Base-by-base conservation (phyloP, 106 monocot genomes). In the Alisma plantagoaquatica region DNA sequence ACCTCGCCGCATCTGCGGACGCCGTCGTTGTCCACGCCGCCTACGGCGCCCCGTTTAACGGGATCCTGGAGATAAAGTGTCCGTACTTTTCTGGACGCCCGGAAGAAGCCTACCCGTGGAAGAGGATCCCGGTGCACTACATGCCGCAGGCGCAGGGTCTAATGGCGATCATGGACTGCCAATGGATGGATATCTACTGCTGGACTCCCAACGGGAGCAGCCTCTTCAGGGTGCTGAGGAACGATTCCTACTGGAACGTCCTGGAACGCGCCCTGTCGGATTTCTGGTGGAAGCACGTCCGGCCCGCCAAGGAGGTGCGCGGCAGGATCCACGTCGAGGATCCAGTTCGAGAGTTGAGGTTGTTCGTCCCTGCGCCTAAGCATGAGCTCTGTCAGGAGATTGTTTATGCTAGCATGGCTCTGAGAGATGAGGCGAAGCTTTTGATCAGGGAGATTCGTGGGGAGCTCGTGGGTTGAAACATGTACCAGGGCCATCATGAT, bases 231-330 rank as follows among this genome's bases (percentile, higher is more conserved):
- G n/a, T 61, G 45, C 45, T 32, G 8, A 32, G 61, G 23, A 32
- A 61, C 27, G 22, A 18, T 10, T n/a, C 26, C 16, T 70, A 70
- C 29, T 70, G 70, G 61, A 4, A 15, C 7, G 26, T 62, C 17
- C 3, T 70, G 61, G 62, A 61, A 31, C 25, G 16, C 24, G 70
- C 61, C 11, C 27, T 70, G 12, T 54, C 31, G 20, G 70, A 70
- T 61, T 70, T 70, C 46, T 70, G 70, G 70, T 70, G 61, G 53
- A 70, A 70, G 29, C 70, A 61, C 43, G 70, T 70, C 23, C 53
- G 45, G 4, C 70, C 70, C 25, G 70, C 70, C 10, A 61, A 31
- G 23, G 61, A 62, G 24, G 55, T 70, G 17, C 35, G 46, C 9
- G 16, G 45, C 9, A 47, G 6, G 22, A 45, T 21, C 41, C 23